Conservation (phyloP, 768 basidiomycete genomes). For the Russula compacta region DNA sequence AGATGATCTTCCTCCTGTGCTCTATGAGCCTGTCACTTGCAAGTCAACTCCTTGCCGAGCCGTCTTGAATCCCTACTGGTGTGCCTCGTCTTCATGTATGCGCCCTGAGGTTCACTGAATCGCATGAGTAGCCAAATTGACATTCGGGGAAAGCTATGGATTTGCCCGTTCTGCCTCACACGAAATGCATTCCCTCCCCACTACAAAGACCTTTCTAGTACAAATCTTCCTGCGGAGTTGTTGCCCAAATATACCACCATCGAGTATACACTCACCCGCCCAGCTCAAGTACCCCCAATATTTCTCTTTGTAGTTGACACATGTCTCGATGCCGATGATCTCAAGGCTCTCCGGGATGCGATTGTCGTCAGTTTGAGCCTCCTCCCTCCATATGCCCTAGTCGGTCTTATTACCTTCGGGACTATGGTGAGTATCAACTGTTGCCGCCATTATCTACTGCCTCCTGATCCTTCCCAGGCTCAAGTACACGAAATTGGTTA, state of each 20-base stretch:
- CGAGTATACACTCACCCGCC: slow-evolving; percentile 94
- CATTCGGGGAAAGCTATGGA: slow-evolving; percentile 98
- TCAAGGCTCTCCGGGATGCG: slow-evolving; percentile 93
- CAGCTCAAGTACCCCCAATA: slow-evolving; percentile 87
- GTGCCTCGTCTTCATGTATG: slow-evolving; percentile 22
- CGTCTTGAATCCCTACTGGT: slow-evolving; percentile 97
- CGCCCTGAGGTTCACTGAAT: slow-evolving; percentile 3
- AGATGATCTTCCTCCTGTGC: slow-evolving; percentile 89
- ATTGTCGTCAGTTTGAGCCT: slow-evolving; percentile 88
- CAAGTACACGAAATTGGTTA: slow-evolving; percentile 99
- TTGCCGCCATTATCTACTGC: neutral
- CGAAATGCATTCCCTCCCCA: slow-evolving; percentile 97
- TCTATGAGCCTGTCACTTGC: slow-evolving; percentile 98
- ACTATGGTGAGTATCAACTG: slow-evolving; percentile 67
- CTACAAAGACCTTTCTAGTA: slow-evolving; percentile 97
- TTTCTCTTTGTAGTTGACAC: slow-evolving; percentile 98
- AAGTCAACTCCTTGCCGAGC: slow-evolving; percentile 90
- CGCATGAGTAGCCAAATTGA: slow-evolving; percentile 77
- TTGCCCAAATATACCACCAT: slow-evolving; percentile 98
- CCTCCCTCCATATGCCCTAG: slow-evolving; percentile 88
- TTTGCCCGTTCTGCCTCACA: slow-evolving; percentile 96
- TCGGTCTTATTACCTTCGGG: slow-evolving; percentile 92
- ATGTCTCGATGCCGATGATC: slow-evolving; percentile 90
- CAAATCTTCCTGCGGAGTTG: slow-evolving; percentile 92
- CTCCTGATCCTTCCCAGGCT: slow-evolving; percentile 42